Evolutionary conservation across 1,139 yeast genomes (phyloP), one percentile per base, ranked within the genome.

Genomic region (Saccharomycopsis hybrid): DNA sequence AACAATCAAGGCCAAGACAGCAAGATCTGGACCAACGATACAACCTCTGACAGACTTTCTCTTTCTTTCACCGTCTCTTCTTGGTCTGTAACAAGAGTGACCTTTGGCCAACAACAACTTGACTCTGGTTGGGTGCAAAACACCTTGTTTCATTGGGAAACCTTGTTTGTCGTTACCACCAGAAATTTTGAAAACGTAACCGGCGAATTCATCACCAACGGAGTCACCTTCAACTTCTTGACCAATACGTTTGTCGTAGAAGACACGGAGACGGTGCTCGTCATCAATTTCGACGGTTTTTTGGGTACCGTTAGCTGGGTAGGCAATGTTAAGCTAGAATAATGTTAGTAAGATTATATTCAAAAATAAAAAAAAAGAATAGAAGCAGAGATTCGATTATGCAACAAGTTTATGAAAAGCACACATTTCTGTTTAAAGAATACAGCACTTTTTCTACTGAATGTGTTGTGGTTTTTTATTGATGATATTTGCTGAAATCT

Each of bases 141-240:
- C 98, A 84, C 97, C 97, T 80, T 92, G 98, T 78, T 90, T 92
- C 98, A 94, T 92, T 78, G 98, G 97, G 96, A 92, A 94, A 81
- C 98, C 98, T 82, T 92, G 98, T 80, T 92, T 92, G 81, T 92
- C 98, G 86, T 94, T 94, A 85, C 98, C 98, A 72, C 98, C 98
- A 66, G 97, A 78, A 76, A 92, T 90, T 82, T 83, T 92, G 87
- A 92, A 90, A 72, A 89, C 76, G 90, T 92, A 92, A 70, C 98
- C 98, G 78, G 89, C 90, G 94, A 90, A 90, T 78, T 90, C 97
- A 68, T 94, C 98, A 70, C 96, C 95, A 67, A 92, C 85, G 62
- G 88, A 76, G 78, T 92, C 98, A 76, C 97, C 98, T 71, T 89
- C 96, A 71, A 92, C 96, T 78, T 92, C 98, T 80, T 89, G 97